Base-by-base conservation (phyloP, 345 rosid genomes). In the Eucalyptus coolabah region DNA sequence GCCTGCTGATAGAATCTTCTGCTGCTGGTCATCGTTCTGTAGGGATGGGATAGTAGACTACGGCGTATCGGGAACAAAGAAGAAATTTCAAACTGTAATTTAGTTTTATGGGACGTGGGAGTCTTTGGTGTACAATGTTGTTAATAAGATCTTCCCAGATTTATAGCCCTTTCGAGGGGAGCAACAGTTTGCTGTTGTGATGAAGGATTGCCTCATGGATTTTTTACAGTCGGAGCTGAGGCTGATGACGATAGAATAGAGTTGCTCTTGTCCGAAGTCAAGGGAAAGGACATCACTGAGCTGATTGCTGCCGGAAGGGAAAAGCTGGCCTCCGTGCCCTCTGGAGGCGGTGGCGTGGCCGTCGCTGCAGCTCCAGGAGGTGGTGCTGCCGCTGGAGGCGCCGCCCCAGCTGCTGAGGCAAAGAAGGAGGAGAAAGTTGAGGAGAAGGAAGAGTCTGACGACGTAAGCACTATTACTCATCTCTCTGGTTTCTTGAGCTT, bases 381-480 rank as follows among this genome's bases (percentile, higher is more conserved):
- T 14, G 93, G 92, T 2, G 94, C 90, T 2, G 94, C 90, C 4
- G 92, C 88, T 6, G 95, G 93, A 63, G 92, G 90, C 2, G 94
- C 94, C 3, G 93, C 95, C 2, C 96, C 95, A 1, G 95, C 96
- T n/a, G 92, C 90, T 37, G 97, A 96, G 94, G 40, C 96, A 19
- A 95, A 96, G 95, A 94, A 95, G 90, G 99, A 96, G 86, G 97
- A 97, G 90, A 96, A 97, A 90, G 95, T 93, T 5, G 98, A 95
- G 89, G 95, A 94, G 94, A 94, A 94, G 89, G 98, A 97, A 89
- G 99, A 96, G 88, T 95, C 97, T 10, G 98, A 97, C 34, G 99
- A 96, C 23, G 99, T 97, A 89, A 94, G 95, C 37, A 7, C 88
- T 87, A 14, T 49, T 89, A 9, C 42, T 51, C 42, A 65, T 86